These are phyloP conservation scores for Exserohilum rostratum DNA, from an alignment of 2,329 filamentous ascomycete species.

Conservation along the genomic window DNA sequence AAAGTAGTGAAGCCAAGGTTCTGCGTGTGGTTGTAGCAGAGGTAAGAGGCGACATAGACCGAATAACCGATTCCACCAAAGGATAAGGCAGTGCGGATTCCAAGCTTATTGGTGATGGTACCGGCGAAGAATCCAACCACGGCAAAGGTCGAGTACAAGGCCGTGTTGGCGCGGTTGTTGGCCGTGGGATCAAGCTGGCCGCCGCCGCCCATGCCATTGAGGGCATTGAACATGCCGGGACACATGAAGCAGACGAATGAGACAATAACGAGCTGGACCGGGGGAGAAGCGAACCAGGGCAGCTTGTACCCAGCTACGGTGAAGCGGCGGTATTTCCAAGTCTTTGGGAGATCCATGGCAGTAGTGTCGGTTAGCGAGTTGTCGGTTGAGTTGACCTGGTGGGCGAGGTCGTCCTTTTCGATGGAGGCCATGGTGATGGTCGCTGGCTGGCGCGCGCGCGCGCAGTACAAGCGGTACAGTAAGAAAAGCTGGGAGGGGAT, in stretches of 20 bases:
- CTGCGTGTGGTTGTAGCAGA: constrained; percentile 71
- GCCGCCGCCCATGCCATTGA: constrained; percentile 58
- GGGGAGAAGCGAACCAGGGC: constrained; percentile 58
- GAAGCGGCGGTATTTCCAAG: constrained; percentile 56
- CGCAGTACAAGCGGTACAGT: neutral
- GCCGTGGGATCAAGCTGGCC: constrained; percentile 58
- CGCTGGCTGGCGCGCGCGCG: neutral
- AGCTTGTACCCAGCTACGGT: constrained; percentile 51
- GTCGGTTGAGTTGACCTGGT: constrained; percentile 37
- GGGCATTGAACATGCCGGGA: constrained; percentile 61
- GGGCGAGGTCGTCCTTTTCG: constrained; percentile 30
- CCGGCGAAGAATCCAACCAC: constrained; percentile 69
- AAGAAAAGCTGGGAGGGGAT: neutral
- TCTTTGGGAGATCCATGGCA: constrained; percentile 47
- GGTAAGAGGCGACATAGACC: constrained; percentile 73
- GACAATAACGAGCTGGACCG: constrained; percentile 56
- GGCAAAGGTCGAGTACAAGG: constrained; percentile 74
- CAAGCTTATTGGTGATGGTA: constrained; percentile 78
- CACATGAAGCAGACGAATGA: constrained; percentile 61
- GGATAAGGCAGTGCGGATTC: constrained; percentile 69
- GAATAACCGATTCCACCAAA: constrained; percentile 79
- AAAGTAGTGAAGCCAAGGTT: constrained; percentile 77
- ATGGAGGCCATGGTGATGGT: constrained; percentile 33
- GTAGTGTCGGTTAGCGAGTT: constrained; percentile 41
- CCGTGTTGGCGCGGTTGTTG: constrained; percentile 71